These are phyloP conservation scores for Ophiorrhiza pumila DNA, from an alignment of 257 asterid genomes.

Conservation along the genomic window DNA sequence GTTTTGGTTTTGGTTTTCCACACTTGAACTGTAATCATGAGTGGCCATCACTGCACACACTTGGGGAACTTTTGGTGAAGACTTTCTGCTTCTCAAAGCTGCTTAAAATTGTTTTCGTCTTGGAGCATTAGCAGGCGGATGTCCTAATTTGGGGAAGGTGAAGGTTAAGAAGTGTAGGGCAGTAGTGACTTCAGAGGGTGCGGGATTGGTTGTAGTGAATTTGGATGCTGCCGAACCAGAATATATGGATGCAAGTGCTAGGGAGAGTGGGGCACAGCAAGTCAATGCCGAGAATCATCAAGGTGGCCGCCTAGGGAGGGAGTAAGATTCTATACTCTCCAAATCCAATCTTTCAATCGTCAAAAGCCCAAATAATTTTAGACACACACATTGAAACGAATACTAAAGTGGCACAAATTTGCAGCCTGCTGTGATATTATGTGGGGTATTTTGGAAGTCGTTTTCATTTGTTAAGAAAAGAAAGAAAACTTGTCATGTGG, in stretches of 20 bases:
- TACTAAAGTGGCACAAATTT: too few species aligned
- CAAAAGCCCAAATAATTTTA: too few species aligned
- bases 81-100: background rate
- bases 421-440: too few species aligned
- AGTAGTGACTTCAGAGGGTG: slow-evolving; percentile 76
- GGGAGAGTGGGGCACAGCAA: slow-evolving; percentile 47
- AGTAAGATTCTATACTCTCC: too few species aligned
- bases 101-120: background rate
- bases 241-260: slow-evolving; percentile 40
- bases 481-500: too few species aligned
- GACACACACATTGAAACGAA: too few species aligned
- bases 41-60: background rate
- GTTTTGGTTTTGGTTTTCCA: slow-evolving; percentile 5
- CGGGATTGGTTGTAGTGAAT: slow-evolving; percentile 58
- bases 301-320: slow-evolving; percentile 21
- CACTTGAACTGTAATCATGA: background rate
- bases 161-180: slow-evolving; percentile 90
- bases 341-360: too few species aligned
- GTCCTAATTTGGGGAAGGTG: slow-evolving; percentile 87
- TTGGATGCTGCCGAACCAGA: slow-evolving; percentile 64
- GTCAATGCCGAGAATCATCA: slow-evolving; percentile 30
- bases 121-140: slow-evolving; percentile 70
- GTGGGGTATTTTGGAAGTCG: too few species aligned
- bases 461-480: too few species aligned
- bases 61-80: background rate